Evolutionary conservation across 345 rosid species (phyloP), one percentile per base, ranked within the genome.

Genomic region (Eucalyptus tenuipes): DNA sequence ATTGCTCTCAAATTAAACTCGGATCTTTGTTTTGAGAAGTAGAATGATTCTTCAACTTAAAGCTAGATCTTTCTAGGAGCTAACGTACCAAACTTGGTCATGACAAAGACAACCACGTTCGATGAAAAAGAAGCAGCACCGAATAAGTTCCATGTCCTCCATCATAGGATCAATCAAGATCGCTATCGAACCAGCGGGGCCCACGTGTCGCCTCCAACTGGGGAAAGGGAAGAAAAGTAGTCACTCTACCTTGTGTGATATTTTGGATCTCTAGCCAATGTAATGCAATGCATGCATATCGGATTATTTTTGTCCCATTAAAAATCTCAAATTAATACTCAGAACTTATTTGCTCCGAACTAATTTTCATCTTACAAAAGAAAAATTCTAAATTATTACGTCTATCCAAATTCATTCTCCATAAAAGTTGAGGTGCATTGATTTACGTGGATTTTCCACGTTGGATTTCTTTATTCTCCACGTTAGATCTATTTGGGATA

Each of bases 311-410:
- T 64, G 4, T 64, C 5, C 2, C 0, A 7, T 64, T 14, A 2
- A 75, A 75, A 40, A 40, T 75, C 4, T 7, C 2, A 18, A 40
- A 75, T 40, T 6, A 2, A 11, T 75, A 6, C 3, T 75, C 0
- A 0, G 1, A 12, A 4, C 2, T 27, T 4, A 10, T 40, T 75
- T 75, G 7, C 4, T 6, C 1, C 5, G 0, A 18, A 33, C 25
- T 71, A 9, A 37, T 71, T 33, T 33, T 31, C 24, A 17, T 71
- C 81, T 71, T 25, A 10, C 2, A 18, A 9, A 71, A 33, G 17
- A 1, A 68, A 68, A 17, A 0, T 71, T 13, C 13, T 17, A 71
- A 71, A 71, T 33, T 71, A 9, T 17, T 5, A 18, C 25, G 45
- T 20, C 44, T 33, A 68, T 4, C 44, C 44, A 37, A 68, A 68